These are phyloP conservation scores for Populus hybrid DNA, from an alignment of 441 rosid genomes.

Conservation along the genomic window DNA sequence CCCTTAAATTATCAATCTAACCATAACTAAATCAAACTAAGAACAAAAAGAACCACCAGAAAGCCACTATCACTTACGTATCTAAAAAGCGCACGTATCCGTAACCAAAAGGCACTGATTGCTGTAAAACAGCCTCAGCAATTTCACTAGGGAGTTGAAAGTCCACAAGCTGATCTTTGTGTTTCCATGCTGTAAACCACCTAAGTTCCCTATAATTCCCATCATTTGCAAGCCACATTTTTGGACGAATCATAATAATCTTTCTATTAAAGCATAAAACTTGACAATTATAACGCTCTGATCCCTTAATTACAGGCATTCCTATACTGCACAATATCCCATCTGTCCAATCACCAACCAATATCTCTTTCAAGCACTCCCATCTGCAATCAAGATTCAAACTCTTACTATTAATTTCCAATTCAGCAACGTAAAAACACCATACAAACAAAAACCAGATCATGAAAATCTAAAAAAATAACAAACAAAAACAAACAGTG, in stretches of 20 bases:
- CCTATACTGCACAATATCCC: too few relatives aligned
- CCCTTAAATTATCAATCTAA: too few relatives aligned
- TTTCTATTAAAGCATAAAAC: conserved; percentile 73
- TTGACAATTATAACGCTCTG: conserved; percentile 94
- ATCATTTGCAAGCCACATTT: conserved; percentile 92
- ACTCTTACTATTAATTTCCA: too few relatives aligned
- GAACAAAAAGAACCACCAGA: not conserved
- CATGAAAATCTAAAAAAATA: too few relatives aligned
- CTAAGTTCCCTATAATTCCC: conserved; percentile 90
- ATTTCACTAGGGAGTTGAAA: conserved; percentile 75
- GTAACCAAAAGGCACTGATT: conserved; percentile 83
- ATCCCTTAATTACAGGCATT: conserved; percentile 85
- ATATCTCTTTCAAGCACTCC: too few relatives aligned
- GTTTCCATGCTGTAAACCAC: conserved; percentile 94
- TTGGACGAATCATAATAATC: conserved; percentile 88
- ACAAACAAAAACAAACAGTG: too few relatives aligned
- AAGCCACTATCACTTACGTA: conserved; percentile 15
- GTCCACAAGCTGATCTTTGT: conserved; percentile 61
- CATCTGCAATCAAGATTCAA: too few relatives aligned
- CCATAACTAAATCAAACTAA: not conserved
- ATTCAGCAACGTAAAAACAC: too few relatives aligned
- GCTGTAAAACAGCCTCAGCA: conserved; percentile 68
- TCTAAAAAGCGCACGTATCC: conserved; percentile 48
- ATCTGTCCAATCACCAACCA: too few relatives aligned
- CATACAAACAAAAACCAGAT: too few relatives aligned